Evolutionary conservation across 169 alveolate species (phyloP), one percentile per base, ranked within the genome.

Genomic region (Haemoproteus tartakovskyi): DNA sequence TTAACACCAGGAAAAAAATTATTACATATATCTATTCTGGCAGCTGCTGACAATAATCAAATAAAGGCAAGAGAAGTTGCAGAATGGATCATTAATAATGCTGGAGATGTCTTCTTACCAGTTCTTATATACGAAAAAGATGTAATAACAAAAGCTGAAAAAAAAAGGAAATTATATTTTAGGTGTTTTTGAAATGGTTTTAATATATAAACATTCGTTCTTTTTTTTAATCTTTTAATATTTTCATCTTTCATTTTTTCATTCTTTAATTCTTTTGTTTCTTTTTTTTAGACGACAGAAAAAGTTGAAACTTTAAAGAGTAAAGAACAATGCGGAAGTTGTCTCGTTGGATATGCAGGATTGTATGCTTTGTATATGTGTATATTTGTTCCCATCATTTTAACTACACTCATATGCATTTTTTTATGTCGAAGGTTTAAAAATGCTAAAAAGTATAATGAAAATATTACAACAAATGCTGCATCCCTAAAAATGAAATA

Each of bases 341-440:
- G 84, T 47, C 30, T 74, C 5, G 19, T 59, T 16, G 84, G 84
- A 3, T 74, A 74, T 41, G 38, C 19, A 21, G 84, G 78, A 36
- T 47, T 74, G 26, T 74, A 74, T 26, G 33, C 84, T 9, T 47
- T 74, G 27, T 74, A 74, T 43, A 2, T 57, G 19, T 74, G 78
- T 38, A 74, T 74, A 18, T 56, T 54, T 24, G 33, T 74, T 24
- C 84, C 84, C 5, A 59, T 57, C 46, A 29, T 57, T n/a, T 3
- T 57, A 12, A 74, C 78, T 60, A 29, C 57, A 36, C 43, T 74
- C 36, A 56, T 56, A 16, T 74, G 84, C 30, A 56, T 56, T 37
- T 74, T 12, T 16, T 14, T 74, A 30, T 50, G 57, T 47, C 54
- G 36, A 29, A 41, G 24, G 2, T 56, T 56, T 45, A 74, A 43